Evolutionary conservation across 176 grass and related monocot genomes (phyloP).

Genomic region (Avena insularis): DNA sequence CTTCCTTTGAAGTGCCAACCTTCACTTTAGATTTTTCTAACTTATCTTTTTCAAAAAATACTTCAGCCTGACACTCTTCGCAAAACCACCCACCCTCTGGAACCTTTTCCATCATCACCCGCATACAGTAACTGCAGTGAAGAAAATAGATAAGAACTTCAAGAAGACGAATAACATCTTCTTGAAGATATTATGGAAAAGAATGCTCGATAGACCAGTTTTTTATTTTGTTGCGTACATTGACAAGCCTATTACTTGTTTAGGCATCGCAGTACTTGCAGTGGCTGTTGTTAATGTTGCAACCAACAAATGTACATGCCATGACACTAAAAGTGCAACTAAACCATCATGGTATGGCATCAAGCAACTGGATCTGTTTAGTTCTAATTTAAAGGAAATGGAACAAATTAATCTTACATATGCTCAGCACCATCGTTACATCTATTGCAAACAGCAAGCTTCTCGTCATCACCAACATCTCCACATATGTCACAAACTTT

Average conservation of each 20-base stretch:
- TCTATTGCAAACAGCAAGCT: conserved; percentile 82
- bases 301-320: conserved; percentile 4
- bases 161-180: conserved; percentile 23
- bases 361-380: conserved; percentile 1
- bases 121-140: conserved; percentile 91
- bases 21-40: conserved; percentile 50
- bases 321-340: conserved; percentile 24
- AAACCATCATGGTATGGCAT: neutral
- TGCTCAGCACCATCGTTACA: conserved; percentile 97
- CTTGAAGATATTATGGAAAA: conserved; percentile 18
- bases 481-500: conserved; percentile 99
- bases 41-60: conserved; percentile 61
- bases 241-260: conserved; percentile 11
- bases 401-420: conserved; percentile 61
- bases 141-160: conserved; percentile 25
- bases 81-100: conserved; percentile 88
- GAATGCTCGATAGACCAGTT: neutral
- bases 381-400: conserved; percentile 1
- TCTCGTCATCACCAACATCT: conserved; percentile 87
- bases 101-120: conserved; percentile 73
- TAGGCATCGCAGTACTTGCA: conserved; percentile 11
- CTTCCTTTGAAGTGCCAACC: conserved; percentile 46
- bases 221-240: neutral
- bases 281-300: neutral
- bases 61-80: conserved; percentile 84